Evolutionary conservation across 148 eudicot species (phyloP).

Genomic region (Persicaria tinctoria): DNA sequence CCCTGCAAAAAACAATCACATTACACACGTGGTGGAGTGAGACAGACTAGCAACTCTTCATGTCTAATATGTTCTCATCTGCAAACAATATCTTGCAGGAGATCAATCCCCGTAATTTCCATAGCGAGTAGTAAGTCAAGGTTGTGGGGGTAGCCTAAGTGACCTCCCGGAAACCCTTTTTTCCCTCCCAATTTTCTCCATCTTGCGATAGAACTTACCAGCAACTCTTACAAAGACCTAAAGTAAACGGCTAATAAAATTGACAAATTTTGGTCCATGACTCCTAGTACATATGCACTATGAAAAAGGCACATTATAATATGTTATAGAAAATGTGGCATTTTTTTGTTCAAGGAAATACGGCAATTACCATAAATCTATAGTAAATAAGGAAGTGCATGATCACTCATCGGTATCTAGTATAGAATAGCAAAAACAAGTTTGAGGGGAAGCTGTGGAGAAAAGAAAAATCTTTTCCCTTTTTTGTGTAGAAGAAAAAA

Average conservation of each 20-base stretch:
- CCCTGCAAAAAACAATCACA: neutral
- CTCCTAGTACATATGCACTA: neutral
- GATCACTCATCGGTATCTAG: neutral
- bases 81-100: slow-evolving; percentile 3
- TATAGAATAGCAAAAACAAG: neutral
- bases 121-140: neutral
- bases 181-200: too few species aligned
- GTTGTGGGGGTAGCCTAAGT: neutral
- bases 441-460: neutral
- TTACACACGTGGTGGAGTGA: too few species aligned
- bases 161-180: too few species aligned
- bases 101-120: neutral
- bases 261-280: too few species aligned
- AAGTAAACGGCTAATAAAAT: too few species aligned
- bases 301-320: neutral
- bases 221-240: too few species aligned
- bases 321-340: neutral
- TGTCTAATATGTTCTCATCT: neutral
- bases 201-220: too few species aligned
- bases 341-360: neutral
- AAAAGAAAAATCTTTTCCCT: neutral
- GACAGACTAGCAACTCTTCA: too few species aligned
- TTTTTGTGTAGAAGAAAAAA: neutral
- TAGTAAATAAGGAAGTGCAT: neutral
- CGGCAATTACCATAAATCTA: neutral